Evolutionary conservation across 2,329 filamentous ascomycete species (phyloP), one percentile per base, ranked within the genome.

Genomic region (Claviceps humidiphila): DNA sequence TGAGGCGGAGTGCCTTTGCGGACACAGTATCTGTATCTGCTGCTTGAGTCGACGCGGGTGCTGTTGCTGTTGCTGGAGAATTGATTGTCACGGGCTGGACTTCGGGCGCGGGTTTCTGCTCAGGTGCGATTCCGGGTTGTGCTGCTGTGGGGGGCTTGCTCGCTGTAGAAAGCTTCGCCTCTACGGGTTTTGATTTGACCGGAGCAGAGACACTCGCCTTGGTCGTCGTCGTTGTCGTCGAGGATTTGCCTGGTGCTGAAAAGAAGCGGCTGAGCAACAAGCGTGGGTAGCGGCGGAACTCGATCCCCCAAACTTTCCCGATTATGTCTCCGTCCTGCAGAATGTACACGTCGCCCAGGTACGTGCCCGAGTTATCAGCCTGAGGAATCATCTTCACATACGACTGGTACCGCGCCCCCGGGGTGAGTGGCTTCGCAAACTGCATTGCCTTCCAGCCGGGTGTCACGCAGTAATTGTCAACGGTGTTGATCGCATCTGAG

Each of bases 261-360:
- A 87, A 69, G 64, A 87, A 76, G 58, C 81, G 75, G 69, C 84
- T 83, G 55, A 86, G 71, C 24, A 82, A 72, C 59, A 78, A 77
- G 59, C 83, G 81, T 39, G 82, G 81, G 51, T 85, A 82, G 58
- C 78, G 74, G 63, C 80, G 77, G 71, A 86, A 85, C 64, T 80
- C 78, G 56, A 85, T 74, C 45, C 80, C 80, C 45, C 71, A 72
- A 38, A 65, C 64, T n/a, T 76, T 60, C 53, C 73, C 74, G 20
- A 77, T 69, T 47, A 77, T 67, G 52, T 60, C 69, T 42, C 73
- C 71, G 45, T 73, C 71, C 43, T 80, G 74, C 50, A 80, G 75
- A 56, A 81, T 64, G 59, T 77, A 78, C 5, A 72, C 75, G 56
- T 80, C 76, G 52, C 77, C 78, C 30, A 71, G 65, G 46, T 54